phyloP scores from a whole-genome alignment of 257 asterid species.

The Ilex asprella region DNA sequence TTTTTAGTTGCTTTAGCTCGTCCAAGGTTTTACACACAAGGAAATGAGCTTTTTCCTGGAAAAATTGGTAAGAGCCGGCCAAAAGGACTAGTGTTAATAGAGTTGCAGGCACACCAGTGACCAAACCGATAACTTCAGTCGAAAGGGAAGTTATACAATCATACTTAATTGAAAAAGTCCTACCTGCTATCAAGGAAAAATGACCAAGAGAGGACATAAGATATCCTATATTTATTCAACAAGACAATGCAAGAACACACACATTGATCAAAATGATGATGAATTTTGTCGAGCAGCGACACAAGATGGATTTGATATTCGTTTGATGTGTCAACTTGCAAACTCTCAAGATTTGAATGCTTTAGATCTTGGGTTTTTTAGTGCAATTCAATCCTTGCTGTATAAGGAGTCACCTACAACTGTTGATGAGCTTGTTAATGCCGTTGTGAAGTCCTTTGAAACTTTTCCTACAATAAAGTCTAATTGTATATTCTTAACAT shows the following conservation, averaged over 20 bases:
- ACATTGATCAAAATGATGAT: background rate
- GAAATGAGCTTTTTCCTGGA: background rate
- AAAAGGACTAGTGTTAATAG: slow-evolving; percentile 7
- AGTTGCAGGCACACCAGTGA: background rate
- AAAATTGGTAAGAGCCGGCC: background rate
- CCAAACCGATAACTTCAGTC: too few relatives aligned
- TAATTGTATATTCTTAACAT: slow-evolving; percentile 5
- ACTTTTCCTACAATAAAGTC: slow-evolving; percentile 1
- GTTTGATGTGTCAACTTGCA: background rate
- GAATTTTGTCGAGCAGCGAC: background rate
- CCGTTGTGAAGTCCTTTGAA: background rate
- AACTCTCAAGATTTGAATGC: background rate
- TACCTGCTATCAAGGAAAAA: too few relatives aligned
- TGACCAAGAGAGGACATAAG: too few relatives aligned
- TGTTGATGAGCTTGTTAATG: background rate
- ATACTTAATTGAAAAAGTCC: too few relatives aligned
- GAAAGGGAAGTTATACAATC: too few relatives aligned
- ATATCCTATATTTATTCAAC: background rate
- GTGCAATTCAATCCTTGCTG: background rate
- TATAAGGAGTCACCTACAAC: background rate
- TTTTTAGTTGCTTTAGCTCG: background rate
- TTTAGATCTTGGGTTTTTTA: background rate
- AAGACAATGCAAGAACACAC: slow-evolving; percentile 4
- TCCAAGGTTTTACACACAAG: background rate
- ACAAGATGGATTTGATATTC: slow-evolving; percentile 1